These are phyloP conservation scores for Colletotrichum sansevieriae DNA, from an alignment of 2,329 filamentous ascomycete genomes.

Conservation along the genomic window DNA sequence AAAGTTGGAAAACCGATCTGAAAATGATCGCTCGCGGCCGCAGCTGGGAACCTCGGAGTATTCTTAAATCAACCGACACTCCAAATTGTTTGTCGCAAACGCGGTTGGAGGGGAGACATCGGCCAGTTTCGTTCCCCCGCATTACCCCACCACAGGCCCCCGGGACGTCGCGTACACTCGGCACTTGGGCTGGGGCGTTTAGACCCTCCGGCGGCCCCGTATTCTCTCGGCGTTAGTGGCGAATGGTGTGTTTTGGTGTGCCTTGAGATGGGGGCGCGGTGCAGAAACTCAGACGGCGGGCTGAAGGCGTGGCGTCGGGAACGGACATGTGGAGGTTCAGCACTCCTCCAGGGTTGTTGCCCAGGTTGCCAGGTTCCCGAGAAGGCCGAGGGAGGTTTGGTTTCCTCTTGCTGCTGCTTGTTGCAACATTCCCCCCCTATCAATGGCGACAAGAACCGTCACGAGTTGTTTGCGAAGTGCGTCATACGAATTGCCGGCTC, in stretches of 20 bases:
- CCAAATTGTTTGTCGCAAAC: neutral
- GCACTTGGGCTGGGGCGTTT: conserved; percentile 29
- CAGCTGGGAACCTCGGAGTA: neutral
- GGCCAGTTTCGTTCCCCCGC: conserved; percentile 34
- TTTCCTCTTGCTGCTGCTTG: neutral
- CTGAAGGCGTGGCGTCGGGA: conserved; percentile 25
- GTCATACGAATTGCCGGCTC: neutral
- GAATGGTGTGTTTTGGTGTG: neutral
- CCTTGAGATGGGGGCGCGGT: conserved; percentile 24
- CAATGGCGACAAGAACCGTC: neutral
- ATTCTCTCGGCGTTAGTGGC: neutral
- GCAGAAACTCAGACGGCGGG: conserved; percentile 36
- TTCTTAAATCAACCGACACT: conserved; percentile 6
- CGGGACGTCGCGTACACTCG: conserved; percentile 35
- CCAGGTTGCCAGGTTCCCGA: conserved; percentile 14
- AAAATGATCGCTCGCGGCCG: no score
- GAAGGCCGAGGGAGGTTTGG: neutral
- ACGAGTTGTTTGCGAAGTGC: neutral
- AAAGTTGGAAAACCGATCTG: neutral
- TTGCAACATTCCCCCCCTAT: neutral
- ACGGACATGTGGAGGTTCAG: neutral
- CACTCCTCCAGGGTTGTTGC: neutral
- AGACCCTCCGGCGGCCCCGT: conserved; percentile 26
- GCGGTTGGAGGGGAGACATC: conserved; percentile 22
- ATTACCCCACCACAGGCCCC: conserved; percentile 41